A percentile compares a stretch with the other conserved stretches of the same genome.
Conservation (phyloP, 768 basidiomycete species). For the Ramaria rubella region DNA sequence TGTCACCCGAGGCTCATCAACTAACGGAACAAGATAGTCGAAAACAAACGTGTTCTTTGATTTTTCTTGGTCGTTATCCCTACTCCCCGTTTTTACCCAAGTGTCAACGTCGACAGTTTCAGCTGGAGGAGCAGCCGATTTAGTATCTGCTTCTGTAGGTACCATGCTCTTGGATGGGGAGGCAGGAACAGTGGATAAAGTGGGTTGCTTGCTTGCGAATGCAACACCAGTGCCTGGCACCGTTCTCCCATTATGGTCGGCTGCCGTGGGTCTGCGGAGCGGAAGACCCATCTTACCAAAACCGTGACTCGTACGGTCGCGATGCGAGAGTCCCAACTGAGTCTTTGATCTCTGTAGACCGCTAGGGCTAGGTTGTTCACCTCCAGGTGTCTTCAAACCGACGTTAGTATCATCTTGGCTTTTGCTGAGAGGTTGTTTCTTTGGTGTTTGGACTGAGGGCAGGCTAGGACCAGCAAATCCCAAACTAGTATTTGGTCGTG, state of each 20-base stretch:
- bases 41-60: not conserved
- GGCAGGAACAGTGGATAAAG: not conserved
- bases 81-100: not conserved
- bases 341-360: not conserved
- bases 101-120: constrained; percentile 1
- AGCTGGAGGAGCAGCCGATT: not conserved
- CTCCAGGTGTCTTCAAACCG: not conserved
- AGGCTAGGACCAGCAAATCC: not conserved
- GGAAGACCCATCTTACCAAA: not conserved
- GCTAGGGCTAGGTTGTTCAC: not conserved
- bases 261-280: not conserved
- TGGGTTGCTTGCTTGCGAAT: constrained; percentile 2
- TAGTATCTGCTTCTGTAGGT: not conserved
- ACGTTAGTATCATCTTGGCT: not conserved
- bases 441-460: not conserved
- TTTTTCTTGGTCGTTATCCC: not conserved
- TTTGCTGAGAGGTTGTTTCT: not conserved
- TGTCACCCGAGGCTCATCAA: not conserved
- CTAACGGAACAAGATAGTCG: constrained; percentile 1
- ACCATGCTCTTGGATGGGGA: not conserved
- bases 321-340: not conserved
- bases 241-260: not conserved
- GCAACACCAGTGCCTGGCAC: not conserved
- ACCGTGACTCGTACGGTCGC: not conserved
- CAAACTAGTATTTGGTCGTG: constrained; percentile 1